Percentiles rank a stretch among this genome's conserved stretches.
Conservation (phyloP, 1,139 yeast genomes). For the Candida neerlandica region DNA sequence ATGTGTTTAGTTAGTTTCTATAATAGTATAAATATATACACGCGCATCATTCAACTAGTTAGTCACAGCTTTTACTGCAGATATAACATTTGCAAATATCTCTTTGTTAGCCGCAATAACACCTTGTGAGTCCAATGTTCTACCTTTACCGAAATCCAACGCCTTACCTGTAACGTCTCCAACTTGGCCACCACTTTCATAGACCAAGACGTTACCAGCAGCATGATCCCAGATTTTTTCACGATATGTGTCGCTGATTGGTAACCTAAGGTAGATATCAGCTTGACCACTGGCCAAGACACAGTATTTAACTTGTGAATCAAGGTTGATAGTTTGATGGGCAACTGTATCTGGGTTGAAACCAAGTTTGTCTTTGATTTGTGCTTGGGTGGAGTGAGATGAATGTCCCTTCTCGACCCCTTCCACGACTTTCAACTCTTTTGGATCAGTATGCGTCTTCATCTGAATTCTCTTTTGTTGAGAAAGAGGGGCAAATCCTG, state of each 20-base stretch:
- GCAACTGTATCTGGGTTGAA: constrained; percentile 44
- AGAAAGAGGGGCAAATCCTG: constrained; percentile 39
- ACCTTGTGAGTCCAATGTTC: constrained; percentile 81
- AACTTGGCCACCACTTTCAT: constrained; percentile 91
- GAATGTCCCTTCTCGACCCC: constrained; percentile 98
- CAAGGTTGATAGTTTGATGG: constrained; percentile 66
- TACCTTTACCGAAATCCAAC: constrained; percentile 88
- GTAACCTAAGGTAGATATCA: constrained; percentile 86
- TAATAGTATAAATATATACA: neutral
- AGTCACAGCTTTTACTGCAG: constrained; percentile 19
- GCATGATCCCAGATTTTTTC: constrained; percentile 99
- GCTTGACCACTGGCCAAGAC: constrained; percentile 89
- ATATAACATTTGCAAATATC: constrained; percentile 58
- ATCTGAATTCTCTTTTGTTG: constrained; percentile 42
- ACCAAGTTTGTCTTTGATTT: constrained; percentile 66
- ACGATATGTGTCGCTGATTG: constrained; percentile 71
- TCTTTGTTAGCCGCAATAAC: constrained; percentile 82
- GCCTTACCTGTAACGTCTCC: constrained; percentile 75
- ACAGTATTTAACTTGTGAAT: constrained; percentile 96
- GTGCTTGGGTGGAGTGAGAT: constrained; percentile 83
- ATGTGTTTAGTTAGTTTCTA: neutral
- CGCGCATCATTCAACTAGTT: neutral
- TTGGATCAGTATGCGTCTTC: constrained; percentile 45
- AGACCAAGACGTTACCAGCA: constrained; percentile 83
- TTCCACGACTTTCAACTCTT: constrained; percentile 74